These are phyloP conservation scores for Aspergillus campestris DNA, from an alignment of 495 filamentous ascomycete species.

Conservation along the genomic window DNA sequence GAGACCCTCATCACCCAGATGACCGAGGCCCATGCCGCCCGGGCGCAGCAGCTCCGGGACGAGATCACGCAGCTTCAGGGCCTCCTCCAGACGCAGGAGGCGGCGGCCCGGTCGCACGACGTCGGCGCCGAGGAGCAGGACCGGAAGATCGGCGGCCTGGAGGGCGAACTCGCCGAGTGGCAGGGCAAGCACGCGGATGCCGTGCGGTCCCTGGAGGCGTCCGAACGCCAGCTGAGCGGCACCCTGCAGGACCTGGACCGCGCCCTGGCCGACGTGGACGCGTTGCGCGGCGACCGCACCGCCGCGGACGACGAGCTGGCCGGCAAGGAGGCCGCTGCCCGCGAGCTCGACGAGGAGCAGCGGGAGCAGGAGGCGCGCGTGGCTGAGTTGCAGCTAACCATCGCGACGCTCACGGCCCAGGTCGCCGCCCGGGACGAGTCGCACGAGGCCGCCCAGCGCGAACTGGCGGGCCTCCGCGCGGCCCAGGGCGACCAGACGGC, in stretches of 20 bases:
- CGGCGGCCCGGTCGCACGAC: constrained; percentile 34
- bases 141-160: constrained; percentile 60
- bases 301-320: constrained; percentile 23
- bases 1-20: constrained; percentile 71
- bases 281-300: constrained; percentile 37
- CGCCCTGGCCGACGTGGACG: constrained; percentile 36
- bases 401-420: constrained; percentile 69
- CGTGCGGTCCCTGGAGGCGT: constrained; percentile 60
- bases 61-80: constrained; percentile 61
- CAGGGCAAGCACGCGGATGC: constrained; percentile 64
- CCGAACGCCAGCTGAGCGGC: constrained; percentile 62
- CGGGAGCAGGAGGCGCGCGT: constrained; percentile 58
- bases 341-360: constrained; percentile 43
- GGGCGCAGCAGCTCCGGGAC: constrained; percentile 63
- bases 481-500: constrained; percentile 20
- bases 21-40: constrained; percentile 58
- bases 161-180: constrained; percentile 67
- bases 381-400: constrained; percentile 57
- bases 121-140: constrained; percentile 44
- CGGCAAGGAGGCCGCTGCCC: constrained; percentile 37
- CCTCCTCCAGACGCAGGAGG: constrained; percentile 42
- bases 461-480: constrained; percentile 41
- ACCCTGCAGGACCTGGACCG: constrained; percentile 66
- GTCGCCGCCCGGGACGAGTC: constrained; percentile 59
- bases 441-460: constrained; percentile 48